Conservation (phyloP, 164 flowering plant genomes). For the Chimonanthus praecox region DNA sequence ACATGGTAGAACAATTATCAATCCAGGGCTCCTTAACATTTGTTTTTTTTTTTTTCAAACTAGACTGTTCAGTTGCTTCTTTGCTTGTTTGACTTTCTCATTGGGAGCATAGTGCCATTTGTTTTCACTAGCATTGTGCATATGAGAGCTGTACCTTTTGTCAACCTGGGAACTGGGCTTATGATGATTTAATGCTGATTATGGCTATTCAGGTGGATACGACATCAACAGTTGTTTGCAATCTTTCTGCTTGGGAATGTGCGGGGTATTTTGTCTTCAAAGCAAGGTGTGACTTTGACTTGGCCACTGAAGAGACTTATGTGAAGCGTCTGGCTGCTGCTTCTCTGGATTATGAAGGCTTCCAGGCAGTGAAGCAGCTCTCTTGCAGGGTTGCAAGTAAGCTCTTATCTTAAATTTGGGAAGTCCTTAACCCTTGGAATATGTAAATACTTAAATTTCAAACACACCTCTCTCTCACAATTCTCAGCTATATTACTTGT, state of each 20-base stretch:
- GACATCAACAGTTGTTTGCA: neutral
- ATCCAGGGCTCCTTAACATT: neutral
- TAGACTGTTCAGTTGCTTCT: neutral
- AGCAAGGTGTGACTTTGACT: slow-evolving; percentile 16
- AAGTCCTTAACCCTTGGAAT: neutral
- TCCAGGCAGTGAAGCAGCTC: slow-evolving; percentile 27
- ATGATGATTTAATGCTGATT: neutral
- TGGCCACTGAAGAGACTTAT: slow-evolving; percentile 23
- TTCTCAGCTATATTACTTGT: neutral
- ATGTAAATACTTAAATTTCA: too few relatives aligned
- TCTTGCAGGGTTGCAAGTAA: slow-evolving; percentile 27
- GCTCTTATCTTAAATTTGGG: neutral
- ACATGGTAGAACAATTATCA: too few relatives aligned
- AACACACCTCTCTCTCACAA: neutral
- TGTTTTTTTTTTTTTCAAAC: neutral
- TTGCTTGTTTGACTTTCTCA: neutral
- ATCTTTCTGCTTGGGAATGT: slow-evolving; percentile 34
- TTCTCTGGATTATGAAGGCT: slow-evolving; percentile 21
- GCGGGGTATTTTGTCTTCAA: slow-evolving; percentile 29
- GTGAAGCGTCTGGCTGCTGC: slow-evolving; percentile 17
- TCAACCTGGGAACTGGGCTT: neutral
- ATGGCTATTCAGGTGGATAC: slow-evolving; percentile 2
- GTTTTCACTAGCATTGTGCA: neutral
- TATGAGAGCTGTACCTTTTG: neutral
- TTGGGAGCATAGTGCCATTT: neutral